These are phyloP conservation scores for Penstemon eatonii DNA, from an alignment of 257 asterid species.

Conservation along the genomic window DNA sequence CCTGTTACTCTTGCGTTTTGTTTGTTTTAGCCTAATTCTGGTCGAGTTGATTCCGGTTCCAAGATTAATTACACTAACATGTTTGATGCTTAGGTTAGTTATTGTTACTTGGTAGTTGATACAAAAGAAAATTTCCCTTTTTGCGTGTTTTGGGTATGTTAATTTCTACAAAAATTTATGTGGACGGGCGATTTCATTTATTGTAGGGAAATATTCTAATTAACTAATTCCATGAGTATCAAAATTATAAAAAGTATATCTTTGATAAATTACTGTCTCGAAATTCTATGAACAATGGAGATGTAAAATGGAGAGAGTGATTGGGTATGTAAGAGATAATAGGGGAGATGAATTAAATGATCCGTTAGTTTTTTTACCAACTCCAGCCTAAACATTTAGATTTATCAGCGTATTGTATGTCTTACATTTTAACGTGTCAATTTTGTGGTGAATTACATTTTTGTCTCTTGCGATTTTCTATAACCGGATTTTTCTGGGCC, in stretches of 20 bases:
- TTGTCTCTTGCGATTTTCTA: too few species aligned
- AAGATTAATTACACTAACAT: slow-evolving; percentile 64
- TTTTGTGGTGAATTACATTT: too few species aligned
- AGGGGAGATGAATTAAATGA: background rate
- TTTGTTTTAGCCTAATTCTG: slow-evolving; percentile 67
- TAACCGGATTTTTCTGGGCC: too few species aligned
- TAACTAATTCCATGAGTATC: background rate
- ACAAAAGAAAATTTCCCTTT: too few species aligned
- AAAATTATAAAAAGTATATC: background rate
- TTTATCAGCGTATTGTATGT: too few species aligned
- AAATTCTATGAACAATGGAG: background rate
- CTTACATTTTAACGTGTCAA: too few species aligned
- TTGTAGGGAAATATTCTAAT: background rate
- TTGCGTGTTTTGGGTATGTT: too few species aligned
- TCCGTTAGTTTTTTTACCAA: too few species aligned
- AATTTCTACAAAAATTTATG: too few species aligned
- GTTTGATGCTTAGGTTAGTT: slow-evolving; percentile 79
- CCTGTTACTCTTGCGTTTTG: slow-evolving; percentile 71
- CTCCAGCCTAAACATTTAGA: too few species aligned
- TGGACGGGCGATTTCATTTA: too few species aligned
- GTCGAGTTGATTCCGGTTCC: slow-evolving; percentile 61
- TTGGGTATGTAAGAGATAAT: background rate
- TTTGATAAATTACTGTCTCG: background rate
- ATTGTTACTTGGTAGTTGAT: too few species aligned
- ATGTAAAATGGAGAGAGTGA: background rate